Evolutionary conservation across 805 yeast genomes (phyloP).

Genomic region (Candida methanosorbosa): DNA sequence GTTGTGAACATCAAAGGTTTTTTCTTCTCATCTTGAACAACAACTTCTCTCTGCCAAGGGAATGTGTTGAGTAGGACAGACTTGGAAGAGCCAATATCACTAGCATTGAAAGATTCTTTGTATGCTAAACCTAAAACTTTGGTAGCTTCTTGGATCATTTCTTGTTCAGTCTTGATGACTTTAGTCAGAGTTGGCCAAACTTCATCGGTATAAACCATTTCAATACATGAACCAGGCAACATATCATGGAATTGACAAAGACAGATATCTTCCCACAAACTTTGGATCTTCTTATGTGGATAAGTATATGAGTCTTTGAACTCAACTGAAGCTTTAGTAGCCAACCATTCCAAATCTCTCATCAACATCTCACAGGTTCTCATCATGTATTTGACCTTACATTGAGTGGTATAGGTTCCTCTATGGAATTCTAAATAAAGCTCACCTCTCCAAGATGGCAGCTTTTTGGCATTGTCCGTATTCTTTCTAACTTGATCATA

Average conservation of each 20-base stretch:
- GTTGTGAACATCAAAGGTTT: slow-evolving; percentile 2
- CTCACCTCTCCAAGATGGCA: slow-evolving; percentile 92
- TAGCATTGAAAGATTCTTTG: slow-evolving; percentile 5
- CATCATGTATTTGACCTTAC: slow-evolving; percentile 74
- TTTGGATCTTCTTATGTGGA: slow-evolving; percentile 60
- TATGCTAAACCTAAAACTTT: slow-evolving; percentile 26
- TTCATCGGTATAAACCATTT: slow-evolving; percentile 82
- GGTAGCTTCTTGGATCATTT: slow-evolving; percentile 44
- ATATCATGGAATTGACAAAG: slow-evolving; percentile 96
- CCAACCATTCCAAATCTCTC: slow-evolving; percentile 80
- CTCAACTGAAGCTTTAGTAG: slow-evolving; percentile 63
- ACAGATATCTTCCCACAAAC: slow-evolving; percentile 81
- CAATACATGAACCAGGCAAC: slow-evolving; percentile 95
- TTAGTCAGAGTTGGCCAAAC: slow-evolving; percentile 69
- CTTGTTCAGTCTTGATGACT: slow-evolving; percentile 44
- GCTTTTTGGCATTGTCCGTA: slow-evolving; percentile 54
- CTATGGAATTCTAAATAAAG: slow-evolving; percentile 91
- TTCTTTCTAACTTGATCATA: slow-evolving; percentile 54
- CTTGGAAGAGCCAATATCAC: background rate
- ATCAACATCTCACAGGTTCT: slow-evolving; percentile 66
- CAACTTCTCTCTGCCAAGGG: slow-evolving; percentile 47
- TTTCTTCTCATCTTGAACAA: slow-evolving; percentile 21
- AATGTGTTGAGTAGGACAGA: slow-evolving; percentile 39
- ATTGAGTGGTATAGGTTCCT: slow-evolving; percentile 95
- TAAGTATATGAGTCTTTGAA: slow-evolving; percentile 46